Evolutionary conservation across 345 rosid genomes (phyloP).

Genomic region (Populus tremula): DNA sequence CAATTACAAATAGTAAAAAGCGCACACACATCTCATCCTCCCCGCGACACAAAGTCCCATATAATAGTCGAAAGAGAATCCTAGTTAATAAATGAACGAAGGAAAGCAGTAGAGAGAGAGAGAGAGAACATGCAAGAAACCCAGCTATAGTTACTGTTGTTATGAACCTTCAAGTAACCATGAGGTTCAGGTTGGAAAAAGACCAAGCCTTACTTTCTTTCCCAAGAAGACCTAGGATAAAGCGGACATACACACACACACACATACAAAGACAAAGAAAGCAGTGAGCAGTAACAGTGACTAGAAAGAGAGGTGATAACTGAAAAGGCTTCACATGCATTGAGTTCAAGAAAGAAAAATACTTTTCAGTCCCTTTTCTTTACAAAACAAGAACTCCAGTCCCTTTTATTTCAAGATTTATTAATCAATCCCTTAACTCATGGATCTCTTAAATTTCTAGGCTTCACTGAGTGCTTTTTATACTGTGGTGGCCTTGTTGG

Average conservation of each 20-base stretch:
- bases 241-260: not conserved
- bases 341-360: no score
- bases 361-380: not conserved
- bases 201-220: constrained; percentile 47
- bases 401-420: no score
- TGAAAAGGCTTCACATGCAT: not conserved
- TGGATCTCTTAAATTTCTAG: no score
- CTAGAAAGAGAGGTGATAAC: not conserved
- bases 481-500: no score
- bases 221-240: constrained; percentile 34
- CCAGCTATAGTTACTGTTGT: not conserved
- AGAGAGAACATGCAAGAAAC: not conserved
- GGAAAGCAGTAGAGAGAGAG: not conserved
- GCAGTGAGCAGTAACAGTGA: not conserved
- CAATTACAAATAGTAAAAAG: not conserved
- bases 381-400: not conserved
- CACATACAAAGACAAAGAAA: constrained; percentile 7
- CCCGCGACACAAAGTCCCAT: not conserved
- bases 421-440: no score
- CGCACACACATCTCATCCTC: not conserved
- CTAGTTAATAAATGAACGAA: not conserved
- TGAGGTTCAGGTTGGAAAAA: constrained; percentile 23
- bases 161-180: not conserved
- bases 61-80: constrained; percentile 1
- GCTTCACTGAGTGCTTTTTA: no score